These are phyloP conservation scores for Quercus tomentella DNA, from an alignment of 331 rosid genomes.

Conservation along the genomic window DNA sequence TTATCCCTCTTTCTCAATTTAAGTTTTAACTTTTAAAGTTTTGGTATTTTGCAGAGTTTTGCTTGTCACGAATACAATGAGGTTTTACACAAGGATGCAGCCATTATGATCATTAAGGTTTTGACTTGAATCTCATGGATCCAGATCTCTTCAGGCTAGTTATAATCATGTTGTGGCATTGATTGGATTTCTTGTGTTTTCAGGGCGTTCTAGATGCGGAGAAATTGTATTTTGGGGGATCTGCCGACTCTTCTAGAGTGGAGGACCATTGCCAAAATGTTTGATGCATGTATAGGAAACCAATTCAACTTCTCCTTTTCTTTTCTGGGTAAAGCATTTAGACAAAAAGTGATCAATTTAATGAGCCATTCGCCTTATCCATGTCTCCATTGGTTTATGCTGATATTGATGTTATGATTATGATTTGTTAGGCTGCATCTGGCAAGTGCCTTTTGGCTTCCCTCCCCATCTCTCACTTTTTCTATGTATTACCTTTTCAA, in stretches of 20 bases:
- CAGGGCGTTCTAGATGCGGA: slow-evolving; percentile 86
- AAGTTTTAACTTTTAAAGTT: not conserved
- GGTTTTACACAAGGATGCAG: slow-evolving; percentile 85
- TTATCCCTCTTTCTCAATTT: not conserved
- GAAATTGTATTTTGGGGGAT: slow-evolving; percentile 12
- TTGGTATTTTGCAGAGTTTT: slow-evolving; percentile 54
- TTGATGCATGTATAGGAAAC: not conserved
- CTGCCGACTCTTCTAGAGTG: slow-evolving; percentile 7
- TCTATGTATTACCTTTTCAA: too few species aligned
- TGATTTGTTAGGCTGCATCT: not conserved
- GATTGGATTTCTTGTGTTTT: slow-evolving; percentile 23
- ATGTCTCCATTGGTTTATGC: not conserved
- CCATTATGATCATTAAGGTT: slow-evolving; percentile 80
- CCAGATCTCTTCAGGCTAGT: slow-evolving; percentile 15
- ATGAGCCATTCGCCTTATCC: not conserved
- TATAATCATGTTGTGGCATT: slow-evolving; percentile 11
- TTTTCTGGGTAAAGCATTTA: too few species aligned
- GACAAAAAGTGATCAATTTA: not conserved
- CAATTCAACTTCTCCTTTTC: not conserved
- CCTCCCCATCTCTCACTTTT: too few species aligned
- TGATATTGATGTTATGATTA: not conserved
- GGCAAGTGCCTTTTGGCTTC: too few species aligned
- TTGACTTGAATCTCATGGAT: slow-evolving; percentile 15
- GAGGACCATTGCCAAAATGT: not conserved
- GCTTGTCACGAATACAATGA: slow-evolving; percentile 79